A percentile compares a stretch with the other conserved stretches of the same genome.
phyloP scores from a whole-genome alignment of 2,329 filamentous ascomycete species.

The Epichloe brachyelytri region DNA sequence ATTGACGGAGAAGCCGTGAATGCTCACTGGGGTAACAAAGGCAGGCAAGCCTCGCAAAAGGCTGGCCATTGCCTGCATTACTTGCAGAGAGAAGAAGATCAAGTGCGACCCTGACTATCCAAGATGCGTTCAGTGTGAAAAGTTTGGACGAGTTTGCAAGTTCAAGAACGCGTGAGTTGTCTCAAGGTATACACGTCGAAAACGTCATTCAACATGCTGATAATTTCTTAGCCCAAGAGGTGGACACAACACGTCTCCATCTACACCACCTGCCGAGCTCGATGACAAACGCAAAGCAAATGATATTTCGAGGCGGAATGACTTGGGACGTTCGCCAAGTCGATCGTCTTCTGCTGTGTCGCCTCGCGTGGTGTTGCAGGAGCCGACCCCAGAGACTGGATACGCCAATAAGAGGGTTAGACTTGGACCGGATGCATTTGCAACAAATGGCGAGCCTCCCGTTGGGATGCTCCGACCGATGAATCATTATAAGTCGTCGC shows the following conservation, averaged over 20 bases:
- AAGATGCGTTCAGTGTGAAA: slow-evolving; percentile 83
- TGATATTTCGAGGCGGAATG: slow-evolving; percentile 10
- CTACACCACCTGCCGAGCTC: slow-evolving; percentile 36
- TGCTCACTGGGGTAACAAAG: slow-evolving; percentile 88
- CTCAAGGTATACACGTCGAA: neutral
- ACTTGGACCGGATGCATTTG: slow-evolving; percentile 33
- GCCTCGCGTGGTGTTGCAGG: slow-evolving; percentile 25
- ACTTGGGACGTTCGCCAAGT: slow-evolving; percentile 27
- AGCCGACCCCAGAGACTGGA: slow-evolving; percentile 21
- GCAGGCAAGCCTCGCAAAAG: slow-evolving; percentile 87
- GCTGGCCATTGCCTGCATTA: slow-evolving; percentile 82
- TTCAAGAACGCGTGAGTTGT: slow-evolving; percentile 73
- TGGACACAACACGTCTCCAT: slow-evolving; percentile 43
- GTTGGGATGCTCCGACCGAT: slow-evolving; percentile 17
- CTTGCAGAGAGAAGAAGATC: slow-evolving; percentile 93
- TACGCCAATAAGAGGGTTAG: slow-evolving; percentile 40
- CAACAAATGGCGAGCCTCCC: slow-evolving; percentile 21
- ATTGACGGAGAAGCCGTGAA: slow-evolving; percentile 83
- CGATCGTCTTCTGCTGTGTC: slow-evolving; percentile 36
- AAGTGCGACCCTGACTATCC: slow-evolving; percentile 85
- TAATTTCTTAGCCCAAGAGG: slow-evolving; percentile 35
- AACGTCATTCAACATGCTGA: slow-evolving; percentile 1
- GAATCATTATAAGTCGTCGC: slow-evolving; percentile 24
- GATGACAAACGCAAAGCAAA: slow-evolving; percentile 27
- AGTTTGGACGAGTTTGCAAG: slow-evolving; percentile 74